Conservation (phyloP, 2,329 filamentous ascomycete species). For the Pseudogymnoascus sp. region DNA sequence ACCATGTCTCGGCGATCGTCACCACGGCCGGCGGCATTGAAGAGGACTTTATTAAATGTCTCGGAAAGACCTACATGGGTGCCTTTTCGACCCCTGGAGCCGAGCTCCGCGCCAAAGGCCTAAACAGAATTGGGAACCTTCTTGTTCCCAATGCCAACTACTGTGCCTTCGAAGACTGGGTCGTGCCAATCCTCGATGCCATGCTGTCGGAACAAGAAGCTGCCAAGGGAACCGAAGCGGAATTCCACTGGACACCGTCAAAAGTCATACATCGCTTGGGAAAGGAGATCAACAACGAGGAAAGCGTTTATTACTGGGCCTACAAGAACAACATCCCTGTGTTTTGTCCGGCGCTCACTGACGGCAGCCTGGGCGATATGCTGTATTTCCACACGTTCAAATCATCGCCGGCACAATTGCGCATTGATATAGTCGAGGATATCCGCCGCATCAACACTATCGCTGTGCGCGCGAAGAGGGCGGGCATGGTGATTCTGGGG, state of each 20-base stretch:
- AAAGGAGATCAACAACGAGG: conserved; percentile 87
- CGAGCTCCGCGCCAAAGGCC: conserved; percentile 69
- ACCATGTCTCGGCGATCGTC: conserved; percentile 85
- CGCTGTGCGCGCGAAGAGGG: conserved; percentile 74
- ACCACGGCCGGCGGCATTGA: conserved; percentile 93
- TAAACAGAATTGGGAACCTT: conserved; percentile 94
- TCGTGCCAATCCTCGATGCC: conserved; percentile 85
- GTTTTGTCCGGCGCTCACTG: conserved; percentile 92
- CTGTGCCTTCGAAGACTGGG: conserved; percentile 96
- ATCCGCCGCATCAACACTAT: conserved; percentile 90
- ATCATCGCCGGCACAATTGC: conserved; percentile 69
- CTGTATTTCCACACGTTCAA: conserved; percentile 98
- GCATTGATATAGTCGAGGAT: conserved; percentile 87
- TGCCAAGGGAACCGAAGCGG: conserved; percentile 57
- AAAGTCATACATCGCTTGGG: conserved; percentile 86
- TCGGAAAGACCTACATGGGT: conserved; percentile 87
- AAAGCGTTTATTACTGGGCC: conserved; percentile 94
- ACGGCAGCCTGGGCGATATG: conserved; percentile 95
- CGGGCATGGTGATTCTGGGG: conserved; percentile 91
- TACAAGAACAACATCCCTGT: conserved; percentile 95
- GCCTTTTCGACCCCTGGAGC: conserved; percentile 73
- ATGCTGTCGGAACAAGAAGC: conserved; percentile 93
- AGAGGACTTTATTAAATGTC: conserved; percentile 97
- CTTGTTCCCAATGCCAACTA: conserved; percentile 96
- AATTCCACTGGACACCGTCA: conserved; percentile 86